These are phyloP conservation scores for Pneumocystis sp. DNA, from an alignment of 1,139 yeast genomes.

Conservation along the genomic window DNA sequence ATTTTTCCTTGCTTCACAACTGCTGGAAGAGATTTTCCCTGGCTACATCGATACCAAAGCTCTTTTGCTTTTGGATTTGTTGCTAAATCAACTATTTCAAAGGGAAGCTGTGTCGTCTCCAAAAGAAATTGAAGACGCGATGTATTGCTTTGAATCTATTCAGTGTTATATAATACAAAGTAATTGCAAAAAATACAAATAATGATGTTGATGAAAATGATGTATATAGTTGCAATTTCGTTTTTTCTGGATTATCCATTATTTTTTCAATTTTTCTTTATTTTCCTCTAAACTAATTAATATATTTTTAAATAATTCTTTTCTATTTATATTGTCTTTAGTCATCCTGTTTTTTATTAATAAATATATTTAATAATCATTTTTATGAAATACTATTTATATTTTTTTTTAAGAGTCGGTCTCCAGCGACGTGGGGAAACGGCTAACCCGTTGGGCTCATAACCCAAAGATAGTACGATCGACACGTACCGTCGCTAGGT, in stretches of 20 bases:
- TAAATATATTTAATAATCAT: background rate
- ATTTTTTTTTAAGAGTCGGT: background rate
- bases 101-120: background rate
- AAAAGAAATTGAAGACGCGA: background rate
- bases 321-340: background rate
- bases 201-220: background rate
- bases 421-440: constrained; percentile 1
- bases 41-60: background rate
- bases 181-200: background rate
- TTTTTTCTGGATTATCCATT: background rate
- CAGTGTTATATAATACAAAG: background rate
- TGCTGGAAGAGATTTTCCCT: background rate
- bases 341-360: background rate
- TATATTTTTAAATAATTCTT: background rate
- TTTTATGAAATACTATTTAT: background rate
- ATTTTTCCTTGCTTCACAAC: background rate
- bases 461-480: constrained; percentile 3
- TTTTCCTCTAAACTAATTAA: too few relatives aligned
- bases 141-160: background rate
- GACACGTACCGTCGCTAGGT: constrained; percentile 2
- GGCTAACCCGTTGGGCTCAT: constrained; percentile 4
- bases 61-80: background rate
- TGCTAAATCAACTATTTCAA: background rate
- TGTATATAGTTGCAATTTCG: background rate
- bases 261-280: background rate